These are phyloP conservation scores for Blastomyces parvus DNA, from an alignment of 2,329 filamentous ascomycete species.

Conservation along the genomic window DNA sequence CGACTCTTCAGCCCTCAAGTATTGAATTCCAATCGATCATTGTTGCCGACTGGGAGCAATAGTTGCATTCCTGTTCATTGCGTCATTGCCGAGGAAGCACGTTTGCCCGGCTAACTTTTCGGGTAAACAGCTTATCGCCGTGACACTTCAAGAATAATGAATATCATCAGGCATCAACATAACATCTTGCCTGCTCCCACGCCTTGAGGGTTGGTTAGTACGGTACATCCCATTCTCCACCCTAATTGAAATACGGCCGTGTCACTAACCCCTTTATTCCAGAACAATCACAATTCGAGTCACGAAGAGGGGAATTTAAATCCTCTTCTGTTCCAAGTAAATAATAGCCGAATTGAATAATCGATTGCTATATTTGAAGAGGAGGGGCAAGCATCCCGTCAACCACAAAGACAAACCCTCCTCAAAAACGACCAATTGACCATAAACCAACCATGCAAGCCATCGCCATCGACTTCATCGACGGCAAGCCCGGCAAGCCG, in stretches of 20 bases:
- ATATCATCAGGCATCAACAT: background rate
- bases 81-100: slow-evolving; percentile 1
- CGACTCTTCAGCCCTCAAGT: background rate
- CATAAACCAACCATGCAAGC: slow-evolving; percentile 29
- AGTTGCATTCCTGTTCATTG: background rate
- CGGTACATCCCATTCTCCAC: background rate
- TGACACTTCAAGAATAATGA: background rate
- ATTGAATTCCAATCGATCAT: background rate
- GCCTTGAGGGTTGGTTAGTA: background rate
- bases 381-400: background rate
- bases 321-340: background rate
- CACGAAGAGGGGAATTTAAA: background rate
- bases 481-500: slow-evolving; percentile 59
- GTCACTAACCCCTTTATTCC: background rate
- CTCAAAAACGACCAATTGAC: background rate
- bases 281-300: background rate
- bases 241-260: background rate
- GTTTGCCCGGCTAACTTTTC: background rate
- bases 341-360: background rate
- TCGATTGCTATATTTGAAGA: background rate
- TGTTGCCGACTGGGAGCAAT: background rate
- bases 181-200: background rate
- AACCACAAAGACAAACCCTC: background rate
- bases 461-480: slow-evolving; percentile 42
- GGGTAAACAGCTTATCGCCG: background rate